These are phyloP conservation scores for Vitellaria paradoxa DNA, from an alignment of 179 eudicot genomes.

Conservation along the genomic window DNA sequence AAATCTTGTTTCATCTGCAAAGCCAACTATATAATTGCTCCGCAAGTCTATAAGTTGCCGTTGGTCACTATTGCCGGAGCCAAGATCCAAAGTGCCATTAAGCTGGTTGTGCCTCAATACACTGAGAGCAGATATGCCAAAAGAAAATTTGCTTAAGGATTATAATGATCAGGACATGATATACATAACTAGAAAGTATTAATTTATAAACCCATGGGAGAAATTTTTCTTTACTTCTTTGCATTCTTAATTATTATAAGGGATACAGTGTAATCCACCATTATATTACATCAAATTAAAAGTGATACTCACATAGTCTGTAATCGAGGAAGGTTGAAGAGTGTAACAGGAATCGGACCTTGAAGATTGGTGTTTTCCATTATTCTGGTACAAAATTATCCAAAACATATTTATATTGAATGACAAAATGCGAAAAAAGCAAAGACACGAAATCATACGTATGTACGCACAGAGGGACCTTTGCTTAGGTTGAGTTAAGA, in stretches of 20 bases:
- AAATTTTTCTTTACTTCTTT: neutral
- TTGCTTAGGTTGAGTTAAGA: no score
- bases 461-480: no score
- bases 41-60: conserved; percentile 18
- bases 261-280: neutral
- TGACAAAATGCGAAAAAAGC: no score
- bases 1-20: conserved; percentile 20
- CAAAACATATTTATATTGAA: neutral
- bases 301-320: conserved; percentile 33
- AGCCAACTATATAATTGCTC: conserved; percentile 37
- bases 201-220: neutral
- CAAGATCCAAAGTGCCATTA: conserved; percentile 44
- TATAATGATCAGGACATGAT: neutral
- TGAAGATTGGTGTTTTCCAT: conserved; percentile 44
- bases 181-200: no score
- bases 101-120: conserved; percentile 24
- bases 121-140: no score
- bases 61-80: conserved; percentile 32
- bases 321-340: conserved; percentile 22
- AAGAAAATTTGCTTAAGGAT: neutral
- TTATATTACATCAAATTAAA: neutral
- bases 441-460: no score
- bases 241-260: neutral
- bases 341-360: conserved; percentile 38
- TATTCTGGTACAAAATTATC: conserved; percentile 27